Evolutionary conservation across 768 basidiomycete species (phyloP).

Genomic region (Rhodotorula kratochvilovae): DNA sequence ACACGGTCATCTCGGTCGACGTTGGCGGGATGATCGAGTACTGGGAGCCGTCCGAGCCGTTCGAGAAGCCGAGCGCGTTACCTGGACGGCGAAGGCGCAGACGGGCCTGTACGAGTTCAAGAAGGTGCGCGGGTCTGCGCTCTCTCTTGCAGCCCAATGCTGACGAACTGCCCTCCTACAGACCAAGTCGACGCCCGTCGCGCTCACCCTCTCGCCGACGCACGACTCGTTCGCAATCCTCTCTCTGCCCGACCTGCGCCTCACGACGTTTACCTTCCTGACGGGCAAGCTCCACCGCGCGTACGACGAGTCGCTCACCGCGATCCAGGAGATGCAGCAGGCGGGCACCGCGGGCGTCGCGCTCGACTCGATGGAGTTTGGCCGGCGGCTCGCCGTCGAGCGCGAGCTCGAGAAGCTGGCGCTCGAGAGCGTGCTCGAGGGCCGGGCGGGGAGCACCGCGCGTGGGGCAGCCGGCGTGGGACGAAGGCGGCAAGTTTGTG

Average conservation of each 20-base stretch:
- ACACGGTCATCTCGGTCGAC: conserved; percentile 89
- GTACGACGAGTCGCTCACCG: conserved; percentile 88
- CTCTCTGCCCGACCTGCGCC: conserved; percentile 86
- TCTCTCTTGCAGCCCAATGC: background rate
- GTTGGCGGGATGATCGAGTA: conserved; percentile 93
- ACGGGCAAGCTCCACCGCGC: conserved; percentile 82
- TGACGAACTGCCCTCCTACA: conserved; percentile 45
- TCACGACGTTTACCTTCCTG: conserved; percentile 88
- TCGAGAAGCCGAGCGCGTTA: conserved; percentile 68
- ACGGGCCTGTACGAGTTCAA: conserved; percentile 98
- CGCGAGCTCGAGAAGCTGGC: conserved; percentile 67
- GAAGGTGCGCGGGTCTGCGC: conserved; percentile 59
- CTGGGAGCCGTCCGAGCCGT: conserved; percentile 86
- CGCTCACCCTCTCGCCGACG: conserved; percentile 83
- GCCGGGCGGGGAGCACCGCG: conserved; percentile 55
- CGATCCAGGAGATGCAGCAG: conserved; percentile 98
- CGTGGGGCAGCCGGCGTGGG: conserved; percentile 86
- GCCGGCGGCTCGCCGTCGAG: conserved; percentile 87
- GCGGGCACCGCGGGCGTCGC: conserved; percentile 67
- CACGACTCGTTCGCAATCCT: conserved; percentile 86
- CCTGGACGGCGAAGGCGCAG: conserved; percentile 86
- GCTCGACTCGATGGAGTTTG: conserved; percentile 99
- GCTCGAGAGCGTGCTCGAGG: conserved; percentile 46
- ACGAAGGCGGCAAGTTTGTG: conserved; percentile 91
- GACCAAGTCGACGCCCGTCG: conserved; percentile 88